A percentile compares a stretch with the other conserved stretches of the same genome.
phyloP scores from a whole-genome alignment of 495 filamentous ascomycete genomes.

The Aspergillus avenaceus region DNA sequence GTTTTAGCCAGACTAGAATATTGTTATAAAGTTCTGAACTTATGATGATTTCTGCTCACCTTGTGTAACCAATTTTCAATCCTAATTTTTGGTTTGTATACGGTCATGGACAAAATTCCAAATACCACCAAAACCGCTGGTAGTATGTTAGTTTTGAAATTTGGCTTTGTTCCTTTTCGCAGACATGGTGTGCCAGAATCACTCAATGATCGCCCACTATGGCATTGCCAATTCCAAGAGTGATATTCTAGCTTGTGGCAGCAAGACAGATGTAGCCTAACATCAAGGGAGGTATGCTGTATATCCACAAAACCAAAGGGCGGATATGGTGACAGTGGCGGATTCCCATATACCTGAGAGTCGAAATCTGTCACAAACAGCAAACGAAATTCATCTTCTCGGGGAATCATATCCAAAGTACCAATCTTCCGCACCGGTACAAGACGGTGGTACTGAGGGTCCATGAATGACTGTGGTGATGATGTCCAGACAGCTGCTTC shows the following conservation, averaged over 20 bases:
- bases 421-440: neutral
- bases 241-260: conserved; percentile 3
- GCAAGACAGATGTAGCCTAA: conserved; percentile 2
- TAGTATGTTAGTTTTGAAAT: too few relatives aligned
- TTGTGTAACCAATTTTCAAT: too few relatives aligned
- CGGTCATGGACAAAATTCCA: too few relatives aligned
- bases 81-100: too few relatives aligned
- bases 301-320: conserved; percentile 2
- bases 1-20: too few relatives aligned
- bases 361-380: neutral
- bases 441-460: neutral
- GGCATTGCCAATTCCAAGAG: conserved; percentile 10
- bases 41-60: too few relatives aligned
- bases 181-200: too few relatives aligned
- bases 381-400: conserved; percentile 4
- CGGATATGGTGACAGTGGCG: conserved; percentile 3
- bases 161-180: too few relatives aligned
- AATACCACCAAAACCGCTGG: too few relatives aligned
- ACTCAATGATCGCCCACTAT: too few relatives aligned
- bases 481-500: neutral
- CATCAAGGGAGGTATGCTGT: neutral
- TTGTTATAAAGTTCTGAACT: too few relatives aligned
- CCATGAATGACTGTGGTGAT: conserved; percentile 6
- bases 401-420: neutral
- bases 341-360: neutral